Evolutionary conservation across 2,329 filamentous ascomycete species (phyloP).

Genomic region (Didymella exigua): DNA sequence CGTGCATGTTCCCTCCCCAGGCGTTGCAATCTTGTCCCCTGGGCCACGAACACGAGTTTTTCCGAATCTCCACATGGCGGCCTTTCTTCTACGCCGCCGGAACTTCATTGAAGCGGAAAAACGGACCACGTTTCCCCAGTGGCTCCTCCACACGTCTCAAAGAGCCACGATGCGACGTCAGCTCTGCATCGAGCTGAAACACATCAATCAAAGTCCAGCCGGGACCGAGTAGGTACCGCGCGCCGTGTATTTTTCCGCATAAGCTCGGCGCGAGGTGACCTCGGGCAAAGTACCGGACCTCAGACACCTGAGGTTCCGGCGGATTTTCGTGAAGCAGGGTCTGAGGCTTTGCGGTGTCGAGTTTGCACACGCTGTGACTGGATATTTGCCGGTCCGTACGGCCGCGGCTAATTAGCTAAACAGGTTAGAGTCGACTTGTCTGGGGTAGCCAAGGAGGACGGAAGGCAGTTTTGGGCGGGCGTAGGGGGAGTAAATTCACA

Average conservation of each 20-base stretch:
- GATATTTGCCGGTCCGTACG: slow-evolving; percentile 17
- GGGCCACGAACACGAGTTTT: slow-evolving; percentile 2
- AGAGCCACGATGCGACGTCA: background rate
- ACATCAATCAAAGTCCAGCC: background rate
- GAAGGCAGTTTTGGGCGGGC: slow-evolving; percentile 2
- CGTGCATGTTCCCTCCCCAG: background rate
- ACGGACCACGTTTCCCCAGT: background rate
- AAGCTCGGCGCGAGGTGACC: slow-evolving; percentile 5
- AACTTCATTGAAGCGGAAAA: background rate
- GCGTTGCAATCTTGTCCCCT: background rate
- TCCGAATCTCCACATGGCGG: slow-evolving; percentile 2
- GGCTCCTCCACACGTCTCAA: background rate
- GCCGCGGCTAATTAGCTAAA: slow-evolving; percentile 16
- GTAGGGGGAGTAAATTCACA: slow-evolving; percentile 14
- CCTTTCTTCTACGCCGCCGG: background rate
- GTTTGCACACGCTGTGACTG: slow-evolving; percentile 11
- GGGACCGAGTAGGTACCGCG: background rate
- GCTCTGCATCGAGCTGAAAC: slow-evolving; percentile 8
- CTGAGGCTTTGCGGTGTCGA: slow-evolving; percentile 4
- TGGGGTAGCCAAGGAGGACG: slow-evolving; percentile 16
- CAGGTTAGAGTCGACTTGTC: slow-evolving; percentile 8
- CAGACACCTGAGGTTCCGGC: slow-evolving; percentile 1
- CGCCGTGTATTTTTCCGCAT: slow-evolving; percentile 10
- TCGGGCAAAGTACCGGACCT: slow-evolving; percentile 4
- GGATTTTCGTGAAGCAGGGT: slow-evolving; percentile 19